These are phyloP conservation scores for Penicillium sp. DNA, from an alignment of 2,329 filamentous ascomycete species.

Conservation along the genomic window DNA sequence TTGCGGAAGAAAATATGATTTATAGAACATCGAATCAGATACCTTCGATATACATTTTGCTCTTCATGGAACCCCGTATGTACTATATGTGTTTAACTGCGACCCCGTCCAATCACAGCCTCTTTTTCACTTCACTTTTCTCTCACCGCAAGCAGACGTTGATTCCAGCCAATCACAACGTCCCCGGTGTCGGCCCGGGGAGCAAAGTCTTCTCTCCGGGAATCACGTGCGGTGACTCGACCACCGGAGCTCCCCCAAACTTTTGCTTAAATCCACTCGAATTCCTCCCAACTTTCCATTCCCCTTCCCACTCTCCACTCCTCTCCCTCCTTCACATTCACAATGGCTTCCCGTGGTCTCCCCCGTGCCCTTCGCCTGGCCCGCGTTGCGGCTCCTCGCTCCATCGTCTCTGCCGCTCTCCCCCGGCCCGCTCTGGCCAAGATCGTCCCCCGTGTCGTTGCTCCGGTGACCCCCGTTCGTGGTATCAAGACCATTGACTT, in stretches of 20 bases:
- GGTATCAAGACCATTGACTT: constrained; percentile 99
- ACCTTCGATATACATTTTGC: too few species aligned
- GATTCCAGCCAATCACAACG: neutral
- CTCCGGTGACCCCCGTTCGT: constrained; percentile 48
- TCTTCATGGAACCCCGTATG: too few species aligned
- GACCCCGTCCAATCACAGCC: too few species aligned
- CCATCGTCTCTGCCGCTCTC: constrained; percentile 54
- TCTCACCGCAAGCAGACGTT: too few species aligned
- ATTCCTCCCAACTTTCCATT: constrained; percentile 13
- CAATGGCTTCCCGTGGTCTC: constrained; percentile 47
- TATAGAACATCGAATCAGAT: too few species aligned
- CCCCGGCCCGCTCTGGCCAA: constrained; percentile 47
- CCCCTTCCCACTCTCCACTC: constrained; percentile 11
- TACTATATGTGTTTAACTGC: too few species aligned
- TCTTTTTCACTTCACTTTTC: neutral
- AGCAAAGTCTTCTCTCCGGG: constrained; percentile 17
- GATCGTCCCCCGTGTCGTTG: constrained; percentile 42
- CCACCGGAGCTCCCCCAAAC: constrained; percentile 9
- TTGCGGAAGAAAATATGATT: too few species aligned
- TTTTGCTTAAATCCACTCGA: constrained; percentile 16
- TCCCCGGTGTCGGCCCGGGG: constrained; percentile 20
- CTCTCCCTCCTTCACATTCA: constrained; percentile 19
- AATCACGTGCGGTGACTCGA: constrained; percentile 17
- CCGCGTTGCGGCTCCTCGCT: constrained; percentile 52
- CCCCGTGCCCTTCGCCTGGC: constrained; percentile 55